A percentile compares a stretch with the other conserved stretches of the same genome.
phyloP scores from a whole-genome alignment of 805 yeast genomes.

The Barnettozyma vustinii region DNA sequence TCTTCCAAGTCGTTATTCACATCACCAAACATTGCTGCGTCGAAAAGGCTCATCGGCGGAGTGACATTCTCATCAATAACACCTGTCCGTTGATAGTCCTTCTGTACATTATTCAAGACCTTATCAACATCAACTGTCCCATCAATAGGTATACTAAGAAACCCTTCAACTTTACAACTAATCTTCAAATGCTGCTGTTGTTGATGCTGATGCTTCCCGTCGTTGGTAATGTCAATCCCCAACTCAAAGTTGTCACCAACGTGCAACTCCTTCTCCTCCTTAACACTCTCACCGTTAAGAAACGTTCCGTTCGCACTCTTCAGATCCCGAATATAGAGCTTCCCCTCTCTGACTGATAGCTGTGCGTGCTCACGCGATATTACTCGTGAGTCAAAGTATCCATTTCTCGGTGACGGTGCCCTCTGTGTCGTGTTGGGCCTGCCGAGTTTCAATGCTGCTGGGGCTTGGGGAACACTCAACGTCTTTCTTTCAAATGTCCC shows the following conservation, averaged over 20 bases:
- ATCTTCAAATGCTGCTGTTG: conserved; percentile 76
- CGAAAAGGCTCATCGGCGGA: conserved; percentile 36
- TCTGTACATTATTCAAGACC: conserved; percentile 6
- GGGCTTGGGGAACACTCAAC: conserved; percentile 71
- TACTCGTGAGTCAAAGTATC: conserved; percentile 91
- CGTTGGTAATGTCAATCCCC: conserved; percentile 81
- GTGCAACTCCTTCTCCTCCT: conserved; percentile 53
- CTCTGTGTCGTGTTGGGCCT: conserved; percentile 68
- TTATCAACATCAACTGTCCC: conserved; percentile 20
- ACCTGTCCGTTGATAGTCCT: conserved; percentile 4
- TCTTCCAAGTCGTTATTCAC: conserved; percentile 44
- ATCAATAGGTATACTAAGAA: conserved; percentile 43
- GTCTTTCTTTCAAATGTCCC: conserved; percentile 78
- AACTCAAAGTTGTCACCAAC: conserved; percentile 87
- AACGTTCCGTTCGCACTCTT: conserved; percentile 94
- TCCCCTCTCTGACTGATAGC: conserved; percentile 70
- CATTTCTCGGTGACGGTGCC: conserved; percentile 65
- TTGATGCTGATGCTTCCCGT: conserved; percentile 37
- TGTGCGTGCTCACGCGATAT: conserved; percentile 93
- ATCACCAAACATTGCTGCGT: conserved; percentile 60
- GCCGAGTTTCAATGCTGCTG: conserved; percentile 83
- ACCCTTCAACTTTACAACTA: conserved; percentile 73
- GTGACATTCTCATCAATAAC: conserved; percentile 18
- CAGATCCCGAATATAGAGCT: conserved; percentile 74
- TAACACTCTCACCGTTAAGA: conserved; percentile 68